phyloP scores from a whole-genome alignment of 345 rosid species.

The Citrus maxima region DNA sequence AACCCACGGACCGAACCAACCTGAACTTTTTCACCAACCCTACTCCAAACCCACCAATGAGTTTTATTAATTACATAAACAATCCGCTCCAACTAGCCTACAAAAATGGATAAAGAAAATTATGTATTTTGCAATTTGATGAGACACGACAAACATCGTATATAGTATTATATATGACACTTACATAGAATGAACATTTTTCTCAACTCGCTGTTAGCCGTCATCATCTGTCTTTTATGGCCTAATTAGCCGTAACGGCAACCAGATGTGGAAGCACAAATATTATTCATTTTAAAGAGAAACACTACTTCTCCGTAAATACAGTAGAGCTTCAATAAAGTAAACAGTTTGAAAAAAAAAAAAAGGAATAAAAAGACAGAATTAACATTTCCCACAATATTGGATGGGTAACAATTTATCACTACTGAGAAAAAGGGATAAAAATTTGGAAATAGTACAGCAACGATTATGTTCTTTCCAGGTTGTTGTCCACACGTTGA shows the following conservation, averaged over 20 bases:
- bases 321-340: background rate
- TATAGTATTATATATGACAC: too few relatives aligned
- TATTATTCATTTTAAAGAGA: background rate
- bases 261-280: background rate
- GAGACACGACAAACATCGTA: too few relatives aligned
- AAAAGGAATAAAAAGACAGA: background rate
- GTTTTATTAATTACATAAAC: too few relatives aligned
- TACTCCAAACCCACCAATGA: too few relatives aligned
- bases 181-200: too few relatives aligned
- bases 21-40: too few relatives aligned
- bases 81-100: too few relatives aligned
- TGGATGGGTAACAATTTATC: slow-evolving; percentile 10
- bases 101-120: too few relatives aligned
- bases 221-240: background rate
- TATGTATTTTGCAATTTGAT: too few relatives aligned
- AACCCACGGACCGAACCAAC: accelerated
- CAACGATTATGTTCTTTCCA: slow-evolving; percentile 9
- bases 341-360: background rate
- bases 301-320: background rate
- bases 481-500: slow-evolving; percentile 16
- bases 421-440: background rate
- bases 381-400: background rate
- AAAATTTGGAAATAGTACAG: slow-evolving; percentile 10
- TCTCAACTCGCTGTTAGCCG: too few relatives aligned
- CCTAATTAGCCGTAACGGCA: background rate